Evolutionary conservation across 106 monocot species (phyloP).

Genomic region (Dendrobium huoshanense): DNA sequence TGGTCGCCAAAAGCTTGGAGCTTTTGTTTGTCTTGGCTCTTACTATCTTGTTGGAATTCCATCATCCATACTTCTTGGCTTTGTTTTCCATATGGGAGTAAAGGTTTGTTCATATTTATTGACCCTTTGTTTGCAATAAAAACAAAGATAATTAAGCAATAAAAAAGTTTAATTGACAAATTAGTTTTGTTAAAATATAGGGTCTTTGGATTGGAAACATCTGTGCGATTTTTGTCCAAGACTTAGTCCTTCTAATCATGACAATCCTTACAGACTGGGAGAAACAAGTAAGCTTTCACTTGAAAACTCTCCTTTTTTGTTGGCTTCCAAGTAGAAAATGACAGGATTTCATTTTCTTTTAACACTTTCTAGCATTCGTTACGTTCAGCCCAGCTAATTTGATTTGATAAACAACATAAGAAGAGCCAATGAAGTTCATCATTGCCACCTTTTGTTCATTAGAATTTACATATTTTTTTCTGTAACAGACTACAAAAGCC

Average conservation of each 20-base stretch:
- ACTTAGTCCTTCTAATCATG: not conserved
- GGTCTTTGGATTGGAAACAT: constrained; percentile 8
- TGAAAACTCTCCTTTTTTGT: not conserved
- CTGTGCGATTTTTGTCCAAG: constrained; percentile 1
- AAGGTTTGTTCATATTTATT: not conserved
- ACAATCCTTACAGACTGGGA: not conserved
- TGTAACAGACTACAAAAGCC: not conserved
- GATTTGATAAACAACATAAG: no score
- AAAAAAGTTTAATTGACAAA: not conserved
- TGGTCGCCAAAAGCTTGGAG: constrained; percentile 6
- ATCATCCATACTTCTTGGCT: not conserved
- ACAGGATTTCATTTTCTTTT: not conserved
- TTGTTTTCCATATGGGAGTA: not conserved
- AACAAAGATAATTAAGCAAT: not conserved
- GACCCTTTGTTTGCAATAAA: not conserved
- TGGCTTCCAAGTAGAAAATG: not conserved
- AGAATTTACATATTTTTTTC: no score
- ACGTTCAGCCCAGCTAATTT: no score
- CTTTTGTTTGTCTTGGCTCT: not conserved
- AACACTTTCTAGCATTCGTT: no score
- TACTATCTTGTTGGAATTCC: constrained; percentile 7
- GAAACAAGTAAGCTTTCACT: not conserved
- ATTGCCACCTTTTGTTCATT: no score
- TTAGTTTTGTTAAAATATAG: not conserved
- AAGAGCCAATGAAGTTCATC: no score